These are phyloP conservation scores for Penicillium flavigenum DNA, from an alignment of 495 filamentous ascomycete species.

Conservation along the genomic window DNA sequence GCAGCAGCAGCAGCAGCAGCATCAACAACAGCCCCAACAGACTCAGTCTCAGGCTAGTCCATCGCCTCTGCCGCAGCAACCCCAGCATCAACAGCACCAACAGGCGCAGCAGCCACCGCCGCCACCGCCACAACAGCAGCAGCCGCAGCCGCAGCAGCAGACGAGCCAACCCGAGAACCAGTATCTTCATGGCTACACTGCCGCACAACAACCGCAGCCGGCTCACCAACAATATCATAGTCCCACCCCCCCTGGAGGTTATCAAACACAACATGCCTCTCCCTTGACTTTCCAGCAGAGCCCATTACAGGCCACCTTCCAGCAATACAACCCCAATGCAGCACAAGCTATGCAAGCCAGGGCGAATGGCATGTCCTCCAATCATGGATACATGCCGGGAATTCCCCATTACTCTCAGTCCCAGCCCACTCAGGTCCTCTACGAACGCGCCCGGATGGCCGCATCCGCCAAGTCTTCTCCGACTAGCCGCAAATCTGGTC, in stretches of 20 bases:
- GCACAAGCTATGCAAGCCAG: slow-evolving; percentile 37
- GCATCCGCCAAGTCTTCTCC: slow-evolving; percentile 78
- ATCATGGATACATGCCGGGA: slow-evolving; percentile 49
- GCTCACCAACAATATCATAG: slow-evolving; percentile 40
- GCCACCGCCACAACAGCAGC: slow-evolving; percentile 19
- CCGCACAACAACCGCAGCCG: slow-evolving; percentile 29
- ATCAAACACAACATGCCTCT: slow-evolving; percentile 32
- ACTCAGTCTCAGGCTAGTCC: slow-evolving; percentile 26
- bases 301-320: slow-evolving; percentile 44
- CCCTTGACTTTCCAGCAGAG: slow-evolving; percentile 45
- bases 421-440: slow-evolving; percentile 73
- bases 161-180: slow-evolving; percentile 35
- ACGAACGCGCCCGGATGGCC: slow-evolving; percentile 78
- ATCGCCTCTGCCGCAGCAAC: slow-evolving; percentile 28
- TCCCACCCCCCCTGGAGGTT: slow-evolving; percentile 40
- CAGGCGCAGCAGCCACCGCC: slow-evolving; percentile 31
- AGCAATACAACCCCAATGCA: slow-evolving; percentile 46
- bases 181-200: slow-evolving; percentile 32
- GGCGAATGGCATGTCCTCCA: slow-evolving; percentile 37
- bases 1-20: slow-evolving; percentile 18
- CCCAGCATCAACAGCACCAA: slow-evolving; percentile 30
- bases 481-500: slow-evolving; percentile 67
- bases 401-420: slow-evolving; percentile 67
- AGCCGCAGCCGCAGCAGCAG: slow-evolving; percentile 28
- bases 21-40: slow-evolving; percentile 27